Evolutionary conservation across 495 filamentous ascomycete genomes (phyloP), one percentile per base, ranked within the genome.

Genomic region (Gamarada debralockiae): DNA sequence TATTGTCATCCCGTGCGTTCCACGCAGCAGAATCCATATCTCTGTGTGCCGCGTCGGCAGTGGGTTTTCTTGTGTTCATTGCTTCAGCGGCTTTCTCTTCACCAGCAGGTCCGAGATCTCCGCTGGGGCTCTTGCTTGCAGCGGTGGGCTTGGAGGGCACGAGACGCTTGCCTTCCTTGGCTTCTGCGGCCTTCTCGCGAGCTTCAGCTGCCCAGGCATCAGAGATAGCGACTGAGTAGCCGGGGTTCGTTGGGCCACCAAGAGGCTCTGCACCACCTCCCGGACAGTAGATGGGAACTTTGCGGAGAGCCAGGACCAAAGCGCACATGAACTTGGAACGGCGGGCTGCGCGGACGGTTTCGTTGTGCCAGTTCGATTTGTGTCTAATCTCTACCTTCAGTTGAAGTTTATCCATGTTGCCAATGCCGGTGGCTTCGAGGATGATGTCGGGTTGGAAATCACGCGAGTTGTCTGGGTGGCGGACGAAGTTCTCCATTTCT

Each of bases 311-410:
- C 9, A 90, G 71, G 6, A 95, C 84, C 36, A 98, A 76, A 3
- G 93, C 93, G 62, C 91, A 96, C 83, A 97, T 93, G 73, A 98
- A 96, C 67, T 95, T 97, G 62, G 88, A 93, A 48, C 92, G 85
- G 37, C 93, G 84, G 14, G 87, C 78, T 20, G 86, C 82, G 20
- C 92, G 85, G 34, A 97, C 75, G 24, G 81, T 77, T 54, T 96
- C 92, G 66, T 95, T 96, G 40, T 92, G 83, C 93, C 93, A 98
- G 72, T 97, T 98, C 55, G 86, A 86, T 73, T 96, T 96, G 74
- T 97, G 91, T 53, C 83, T 82, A 62, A 97, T 90, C 55, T 88
- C 85, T 33, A 93, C 78, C 54, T 81, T 83, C 31, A 98, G 78
- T 59, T 86, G 80, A 23, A 98, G 73, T 66, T 95, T 93, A 65